Conservation (phyloP, 129 eudicot genomes). For the Pittosporum tobira region DNA sequence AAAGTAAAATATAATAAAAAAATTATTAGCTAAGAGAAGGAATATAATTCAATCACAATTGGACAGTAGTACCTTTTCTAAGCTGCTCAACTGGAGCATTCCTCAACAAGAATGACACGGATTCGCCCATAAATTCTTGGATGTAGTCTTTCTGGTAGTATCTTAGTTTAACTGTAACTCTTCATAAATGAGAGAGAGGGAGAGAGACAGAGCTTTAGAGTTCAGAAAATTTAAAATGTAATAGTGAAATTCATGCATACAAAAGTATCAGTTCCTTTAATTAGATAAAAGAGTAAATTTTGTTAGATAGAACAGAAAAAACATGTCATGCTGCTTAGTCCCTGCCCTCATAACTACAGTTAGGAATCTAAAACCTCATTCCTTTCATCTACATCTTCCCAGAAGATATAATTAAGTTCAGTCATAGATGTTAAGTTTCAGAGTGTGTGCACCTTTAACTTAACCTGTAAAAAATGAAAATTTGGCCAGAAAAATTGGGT, state of each 20-base stretch:
- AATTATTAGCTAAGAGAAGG: background rate
- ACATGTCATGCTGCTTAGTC: background rate
- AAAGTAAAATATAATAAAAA: slow-evolving; percentile 1
- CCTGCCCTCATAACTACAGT: background rate
- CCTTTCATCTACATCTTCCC: background rate
- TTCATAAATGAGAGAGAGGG: slow-evolving; percentile 11
- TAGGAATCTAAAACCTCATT: background rate
- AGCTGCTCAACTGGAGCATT: slow-evolving; percentile 60
- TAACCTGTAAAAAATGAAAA: background rate
- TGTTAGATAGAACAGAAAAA: too few relatives aligned
- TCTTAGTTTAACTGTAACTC: slow-evolving; percentile 56
- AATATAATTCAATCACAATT: slow-evolving; percentile 12
- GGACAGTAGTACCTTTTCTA: slow-evolving; percentile 38
- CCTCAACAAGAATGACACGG: slow-evolving; percentile 67
- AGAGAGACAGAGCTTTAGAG: background rate
- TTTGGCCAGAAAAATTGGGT: background rate
- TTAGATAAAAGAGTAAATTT: too few relatives aligned
- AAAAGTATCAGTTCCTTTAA: background rate
- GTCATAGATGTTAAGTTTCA: background rate
- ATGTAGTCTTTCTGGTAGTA: slow-evolving; percentile 68
- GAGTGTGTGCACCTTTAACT: too few relatives aligned
- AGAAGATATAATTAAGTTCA: background rate
- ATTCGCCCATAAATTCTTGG: slow-evolving; percentile 80
- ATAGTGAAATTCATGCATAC: background rate
- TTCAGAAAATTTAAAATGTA: slow-evolving; percentile 4